phyloP scores from a whole-genome alignment of 1,139 yeast genomes.

The Yamadazyma friedrichii region DNA sequence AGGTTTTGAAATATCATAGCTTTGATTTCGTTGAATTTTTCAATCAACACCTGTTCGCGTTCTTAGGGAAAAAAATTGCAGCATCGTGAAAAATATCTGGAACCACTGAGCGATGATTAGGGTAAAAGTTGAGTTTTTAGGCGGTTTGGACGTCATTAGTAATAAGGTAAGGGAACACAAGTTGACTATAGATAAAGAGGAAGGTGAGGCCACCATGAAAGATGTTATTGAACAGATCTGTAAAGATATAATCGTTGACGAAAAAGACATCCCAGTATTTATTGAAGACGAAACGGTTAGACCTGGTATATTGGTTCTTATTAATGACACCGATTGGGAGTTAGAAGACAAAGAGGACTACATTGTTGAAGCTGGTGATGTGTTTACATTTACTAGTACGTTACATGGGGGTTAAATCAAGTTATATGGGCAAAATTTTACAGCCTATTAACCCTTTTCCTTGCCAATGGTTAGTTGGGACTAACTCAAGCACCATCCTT shows the following conservation, averaged over 20 bases:
- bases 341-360: conserved; percentile 86
- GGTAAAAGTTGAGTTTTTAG: conserved; percentile 49
- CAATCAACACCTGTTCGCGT: conserved; percentile 5
- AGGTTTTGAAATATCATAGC: conserved; percentile 5
- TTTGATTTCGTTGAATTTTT: conserved; percentile 2
- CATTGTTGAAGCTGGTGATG: conserved; percentile 70
- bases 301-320: conserved; percentile 88
- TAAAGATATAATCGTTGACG: conserved; percentile 54
- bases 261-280: conserved; percentile 69
- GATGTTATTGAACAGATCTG: conserved; percentile 60
- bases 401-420: conserved; percentile 84
- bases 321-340: conserved; percentile 98
- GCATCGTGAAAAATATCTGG: background rate
- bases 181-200: conserved; percentile 37
- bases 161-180: conserved; percentile 49
- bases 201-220: conserved; percentile 50
- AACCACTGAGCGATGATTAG: conserved; percentile 20
- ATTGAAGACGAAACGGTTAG: conserved; percentile 78
- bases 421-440: conserved; percentile 46
- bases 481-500: conserved; percentile 29
- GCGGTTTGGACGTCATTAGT: conserved; percentile 72
- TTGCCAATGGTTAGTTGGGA: conserved; percentile 61
- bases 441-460: conserved; percentile 79
- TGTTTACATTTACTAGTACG: conserved; percentile 85
- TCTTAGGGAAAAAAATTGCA: no score